A percentile compares a stretch with the other conserved stretches of the same genome.
These are phyloP conservation scores for Geopyxis carbonaria DNA, from an alignment of 495 filamentous ascomycete species.

Conservation along the genomic window DNA sequence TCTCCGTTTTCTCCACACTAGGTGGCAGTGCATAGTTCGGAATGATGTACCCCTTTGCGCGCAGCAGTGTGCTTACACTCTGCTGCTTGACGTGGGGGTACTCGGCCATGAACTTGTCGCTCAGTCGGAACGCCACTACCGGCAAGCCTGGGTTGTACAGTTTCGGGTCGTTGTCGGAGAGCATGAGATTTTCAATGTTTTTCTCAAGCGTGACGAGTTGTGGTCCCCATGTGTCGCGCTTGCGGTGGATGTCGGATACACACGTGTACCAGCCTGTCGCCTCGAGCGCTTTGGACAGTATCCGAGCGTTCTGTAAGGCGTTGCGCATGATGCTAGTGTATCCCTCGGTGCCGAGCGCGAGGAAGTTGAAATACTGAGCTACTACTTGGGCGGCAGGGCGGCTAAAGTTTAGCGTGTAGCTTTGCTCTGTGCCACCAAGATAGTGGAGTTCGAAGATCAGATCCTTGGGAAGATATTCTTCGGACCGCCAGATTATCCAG, in stretches of 20 bases:
- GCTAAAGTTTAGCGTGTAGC: slow-evolving; percentile 61
- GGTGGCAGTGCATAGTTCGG: slow-evolving; percentile 60
- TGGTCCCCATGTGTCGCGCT: slow-evolving; percentile 26
- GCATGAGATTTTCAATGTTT: slow-evolving; percentile 27
- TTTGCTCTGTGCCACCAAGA: slow-evolving; percentile 55
- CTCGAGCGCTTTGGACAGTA: slow-evolving; percentile 51
- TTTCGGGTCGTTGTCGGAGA: slow-evolving; percentile 26
- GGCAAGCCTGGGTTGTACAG: slow-evolving; percentile 52
- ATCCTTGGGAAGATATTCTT: slow-evolving; percentile 48
- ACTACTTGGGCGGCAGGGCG: slow-evolving; percentile 55
- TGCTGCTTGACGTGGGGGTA: slow-evolving; percentile 52
- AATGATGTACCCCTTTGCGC: slow-evolving; percentile 58
- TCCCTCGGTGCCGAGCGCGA: slow-evolving; percentile 52
- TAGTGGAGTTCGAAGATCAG: slow-evolving; percentile 62
- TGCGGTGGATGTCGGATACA: slow-evolving; percentile 51
- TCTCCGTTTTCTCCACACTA: slow-evolving; percentile 44
- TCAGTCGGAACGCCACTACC: slow-evolving; percentile 52
- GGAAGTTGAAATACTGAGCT: slow-evolving; percentile 61
- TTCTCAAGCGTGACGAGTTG: slow-evolving; percentile 23
- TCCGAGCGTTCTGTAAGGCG: slow-evolving; percentile 48
- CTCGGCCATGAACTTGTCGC: slow-evolving; percentile 42
- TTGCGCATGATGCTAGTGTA: slow-evolving; percentile 54
- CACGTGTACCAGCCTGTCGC: slow-evolving; percentile 53
- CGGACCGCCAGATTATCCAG: slow-evolving; percentile 61
- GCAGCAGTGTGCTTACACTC: slow-evolving; percentile 44